Evolutionary conservation across 1,284 basidiomycete species (phyloP), one percentile per base, ranked within the genome.

Genomic region (Anthracocystis panici-leucophaei): DNA sequence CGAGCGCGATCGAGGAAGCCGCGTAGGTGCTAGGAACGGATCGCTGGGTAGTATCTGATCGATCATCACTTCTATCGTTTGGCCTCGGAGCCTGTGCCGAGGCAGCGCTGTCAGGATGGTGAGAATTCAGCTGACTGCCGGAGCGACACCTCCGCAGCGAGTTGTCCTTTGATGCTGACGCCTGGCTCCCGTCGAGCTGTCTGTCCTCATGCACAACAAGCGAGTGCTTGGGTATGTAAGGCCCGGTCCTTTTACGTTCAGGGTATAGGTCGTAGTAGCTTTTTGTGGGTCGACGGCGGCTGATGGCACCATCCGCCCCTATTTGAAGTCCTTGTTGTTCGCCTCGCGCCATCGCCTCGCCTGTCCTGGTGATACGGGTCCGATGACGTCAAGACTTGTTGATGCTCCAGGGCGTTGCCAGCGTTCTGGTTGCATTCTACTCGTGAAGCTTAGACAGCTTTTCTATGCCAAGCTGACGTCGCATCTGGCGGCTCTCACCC

Each of bases 221-320:
- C 11, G 64, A 21, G 11, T 74, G 33, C 38, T 63, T 72, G 23
- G 77, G 77, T 9, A 72, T 42, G 46, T 80, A 80, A 7, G 78
- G 77, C 4, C 77, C 77, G 29, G 68, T 67, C 23, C 58, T 54
- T 56, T 73, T 78, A 25, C 78, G 52, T 48, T 80, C 78, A 16
- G 78, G 78, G 42, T 80, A 80, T 12, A 57, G 41, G 35, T 80
- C 78, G 53, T 79, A 80, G 58, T 80, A 80, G 57, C 69, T 65
- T 31, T 31, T 61, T 6, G 41, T 44, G n/a, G 60, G 53, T 21
- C 42, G 35, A 20, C 23, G 46, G 38, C 33, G 56, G 38, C 35
- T 50, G 35, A 6, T 11, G 33, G 38, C 16, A 23, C 14, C 56
- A 11, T 50, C 46, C 38, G 56, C 35, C 25, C 46, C 46, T 38